phyloP scores from a whole-genome alignment of 2,329 filamentous ascomycete species.

The Bipolaris sorokiniana region DNA sequence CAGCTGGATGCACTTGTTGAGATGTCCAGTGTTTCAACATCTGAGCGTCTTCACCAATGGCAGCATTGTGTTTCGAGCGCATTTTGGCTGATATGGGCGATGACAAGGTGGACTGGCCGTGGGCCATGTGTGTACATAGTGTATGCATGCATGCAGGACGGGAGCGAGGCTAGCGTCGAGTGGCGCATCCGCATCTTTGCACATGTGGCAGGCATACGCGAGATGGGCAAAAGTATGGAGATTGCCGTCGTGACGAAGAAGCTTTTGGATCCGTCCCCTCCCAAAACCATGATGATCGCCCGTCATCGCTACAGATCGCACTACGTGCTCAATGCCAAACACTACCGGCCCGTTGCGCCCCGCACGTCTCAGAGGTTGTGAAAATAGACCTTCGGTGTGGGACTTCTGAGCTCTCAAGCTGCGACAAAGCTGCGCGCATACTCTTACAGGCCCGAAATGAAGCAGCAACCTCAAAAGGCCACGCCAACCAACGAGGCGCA shows the following conservation, averaged over 20 bases:
- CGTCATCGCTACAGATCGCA: background rate
- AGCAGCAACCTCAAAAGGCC: slow-evolving; percentile 8
- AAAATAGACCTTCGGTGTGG: background rate
- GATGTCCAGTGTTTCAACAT: slow-evolving; percentile 1
- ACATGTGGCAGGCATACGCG: slow-evolving; percentile 14
- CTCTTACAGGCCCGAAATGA: slow-evolving; percentile 15
- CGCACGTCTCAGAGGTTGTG: slow-evolving; percentile 7
- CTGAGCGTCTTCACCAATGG: background rate
- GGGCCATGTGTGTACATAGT: background rate
- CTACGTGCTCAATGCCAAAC: background rate
- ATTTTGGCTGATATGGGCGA: background rate
- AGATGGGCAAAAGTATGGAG: background rate
- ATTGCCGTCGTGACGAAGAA: too few relatives aligned
- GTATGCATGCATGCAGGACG: background rate
- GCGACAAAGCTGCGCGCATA: slow-evolving; percentile 13
- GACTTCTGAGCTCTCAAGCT: slow-evolving; percentile 2
- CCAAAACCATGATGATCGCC: background rate
- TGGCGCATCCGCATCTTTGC: background rate
- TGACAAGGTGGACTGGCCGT: slow-evolving; percentile 6
- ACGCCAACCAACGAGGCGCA: slow-evolving; percentile 6
- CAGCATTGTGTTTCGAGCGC: background rate
- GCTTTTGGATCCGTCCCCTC: background rate
- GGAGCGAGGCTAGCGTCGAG: slow-evolving; percentile 7
- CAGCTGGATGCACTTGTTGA: background rate
- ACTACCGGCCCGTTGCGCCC: background rate